Conservation (phyloP, 108 stramenopile species). For the Cyclotella atomus region DNA sequence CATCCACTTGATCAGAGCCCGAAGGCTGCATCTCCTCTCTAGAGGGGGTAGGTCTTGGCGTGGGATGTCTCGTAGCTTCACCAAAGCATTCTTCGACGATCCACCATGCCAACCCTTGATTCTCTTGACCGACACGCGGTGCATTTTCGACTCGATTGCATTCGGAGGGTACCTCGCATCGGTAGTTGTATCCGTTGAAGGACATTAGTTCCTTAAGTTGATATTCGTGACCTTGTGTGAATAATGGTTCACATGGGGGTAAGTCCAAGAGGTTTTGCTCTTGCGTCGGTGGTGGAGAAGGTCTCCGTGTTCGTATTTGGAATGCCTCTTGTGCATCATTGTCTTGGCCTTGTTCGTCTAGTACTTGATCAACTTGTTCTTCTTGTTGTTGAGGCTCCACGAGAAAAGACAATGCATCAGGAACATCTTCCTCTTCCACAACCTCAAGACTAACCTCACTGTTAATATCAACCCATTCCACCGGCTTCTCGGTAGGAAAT, state of each 20-base stretch:
- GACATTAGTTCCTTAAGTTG: slow-evolving; percentile 16
- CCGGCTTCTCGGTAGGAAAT: neutral
- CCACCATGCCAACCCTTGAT: slow-evolving; percentile 17
- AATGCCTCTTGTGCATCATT: neutral
- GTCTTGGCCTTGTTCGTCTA: too few relatives aligned
- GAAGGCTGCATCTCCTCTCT: neutral
- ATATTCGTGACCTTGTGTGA: slow-evolving; percentile 9
- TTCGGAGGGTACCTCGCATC: neutral
- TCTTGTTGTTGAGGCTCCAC: neutral
- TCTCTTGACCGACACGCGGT: slow-evolving; percentile 5
- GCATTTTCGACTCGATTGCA: slow-evolving; percentile 6
- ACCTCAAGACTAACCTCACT: neutral
- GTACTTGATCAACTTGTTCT: too few relatives aligned
- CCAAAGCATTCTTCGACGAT: slow-evolving; percentile 14
- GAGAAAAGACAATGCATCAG: neutral
- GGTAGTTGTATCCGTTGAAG: slow-evolving; percentile 4
- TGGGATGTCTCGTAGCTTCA: slow-evolving; percentile 3
- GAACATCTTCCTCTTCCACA: neutral
- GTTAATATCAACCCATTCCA: neutral
- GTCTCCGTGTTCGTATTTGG: neutral
- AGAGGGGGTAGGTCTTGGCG: neutral
- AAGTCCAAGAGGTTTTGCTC: neutral
- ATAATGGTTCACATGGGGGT: slow-evolving; percentile 7
- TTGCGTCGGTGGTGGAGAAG: neutral
- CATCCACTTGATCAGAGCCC: neutral